Evolutionary conservation across 108 stramenopile genomes (phyloP).

Genomic region (Skeletonema potamos): DNA sequence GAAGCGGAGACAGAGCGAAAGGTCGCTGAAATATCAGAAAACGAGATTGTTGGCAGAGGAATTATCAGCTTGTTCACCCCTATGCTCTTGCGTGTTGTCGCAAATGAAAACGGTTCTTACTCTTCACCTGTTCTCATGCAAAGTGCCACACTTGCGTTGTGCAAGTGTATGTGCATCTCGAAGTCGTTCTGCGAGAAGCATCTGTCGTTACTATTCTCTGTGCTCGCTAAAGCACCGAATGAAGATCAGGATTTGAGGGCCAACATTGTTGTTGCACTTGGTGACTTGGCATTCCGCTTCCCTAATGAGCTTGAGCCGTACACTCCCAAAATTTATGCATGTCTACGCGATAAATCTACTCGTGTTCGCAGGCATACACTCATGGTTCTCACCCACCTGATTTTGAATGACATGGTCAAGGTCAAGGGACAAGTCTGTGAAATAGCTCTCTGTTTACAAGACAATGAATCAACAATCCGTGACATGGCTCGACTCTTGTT

Average conservation of each 20-base stretch:
- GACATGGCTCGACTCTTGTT: constrained; percentile 94
- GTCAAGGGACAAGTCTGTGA: constrained; percentile 96
- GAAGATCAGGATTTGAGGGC: constrained; percentile 85
- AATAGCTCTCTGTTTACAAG: constrained; percentile 90
- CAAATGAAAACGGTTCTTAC: constrained; percentile 75
- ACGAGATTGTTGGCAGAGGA: constrained; percentile 89
- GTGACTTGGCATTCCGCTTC: constrained; percentile 96
- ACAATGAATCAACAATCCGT: constrained; percentile 81
- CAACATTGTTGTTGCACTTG: constrained; percentile 94
- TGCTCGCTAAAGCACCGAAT: constrained; percentile 74
- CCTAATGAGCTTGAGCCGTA: constrained; percentile 99
- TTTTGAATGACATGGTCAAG: constrained; percentile 99
- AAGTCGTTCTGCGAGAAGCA: constrained; percentile 88
- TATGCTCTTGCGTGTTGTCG: constrained; percentile 82
- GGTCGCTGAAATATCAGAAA: constrained; percentile 86
- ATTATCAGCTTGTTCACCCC: constrained; percentile 86
- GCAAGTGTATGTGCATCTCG: constrained; percentile 95
- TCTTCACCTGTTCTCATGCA: constrained; percentile 70
- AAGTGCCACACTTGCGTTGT: constrained; percentile 85
- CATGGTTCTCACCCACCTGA: constrained; percentile 96
- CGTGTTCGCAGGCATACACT: constrained; percentile 93
- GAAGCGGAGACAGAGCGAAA: constrained; percentile 86
- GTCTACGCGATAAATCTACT: constrained; percentile 88
- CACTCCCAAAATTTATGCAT: constrained; percentile 91
- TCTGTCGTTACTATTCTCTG: constrained; percentile 91